Percentiles rank a stretch among this genome's conserved stretches.
Conservation (phyloP, 2,329 filamentous ascomycete species). For the Alternaria incomplexa region DNA sequence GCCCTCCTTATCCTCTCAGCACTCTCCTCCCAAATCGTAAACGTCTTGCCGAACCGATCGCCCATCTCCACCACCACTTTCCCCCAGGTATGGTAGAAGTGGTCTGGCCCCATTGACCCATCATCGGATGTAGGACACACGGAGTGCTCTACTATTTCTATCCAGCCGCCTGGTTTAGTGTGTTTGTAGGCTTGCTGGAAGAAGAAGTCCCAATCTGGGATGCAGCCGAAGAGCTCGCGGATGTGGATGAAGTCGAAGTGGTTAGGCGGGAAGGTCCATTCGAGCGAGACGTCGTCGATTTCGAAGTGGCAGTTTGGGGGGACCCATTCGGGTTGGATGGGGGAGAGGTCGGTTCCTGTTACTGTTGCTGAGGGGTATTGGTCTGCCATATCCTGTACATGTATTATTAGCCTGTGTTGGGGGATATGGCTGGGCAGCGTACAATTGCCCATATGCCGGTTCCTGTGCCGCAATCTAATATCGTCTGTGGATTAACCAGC, state of each 20-base stretch:
- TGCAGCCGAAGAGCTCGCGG: conserved; percentile 54
- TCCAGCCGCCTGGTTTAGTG: conserved; percentile 51
- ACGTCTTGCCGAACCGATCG: conserved; percentile 46
- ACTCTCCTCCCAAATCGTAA: conserved; percentile 44
- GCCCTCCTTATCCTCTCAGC: conserved; percentile 40
- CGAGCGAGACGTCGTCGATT: conserved; percentile 53
- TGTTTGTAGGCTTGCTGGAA: conserved; percentile 44
- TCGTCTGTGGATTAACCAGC: conserved; percentile 34
- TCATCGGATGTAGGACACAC: conserved; percentile 51
- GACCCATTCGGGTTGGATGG: conserved; percentile 57
- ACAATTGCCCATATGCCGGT: conserved; percentile 49
- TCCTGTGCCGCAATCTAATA: conserved; percentile 45
- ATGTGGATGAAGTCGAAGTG: conserved; percentile 56
- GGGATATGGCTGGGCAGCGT: background rate
- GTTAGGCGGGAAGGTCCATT: conserved; percentile 49
- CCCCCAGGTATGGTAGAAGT: conserved; percentile 47
- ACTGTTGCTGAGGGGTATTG: conserved; percentile 38
- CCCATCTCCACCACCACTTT: conserved; percentile 45
- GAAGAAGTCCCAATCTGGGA: conserved; percentile 55
- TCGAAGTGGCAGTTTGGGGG: conserved; percentile 56
- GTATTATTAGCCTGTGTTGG: background rate
- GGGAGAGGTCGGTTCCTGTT: conserved; percentile 56
- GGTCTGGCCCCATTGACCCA: conserved; percentile 45
- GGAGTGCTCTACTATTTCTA: conserved; percentile 53
- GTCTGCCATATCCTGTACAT: conserved; percentile 32